phyloP scores from a whole-genome alignment of 768 basidiomycete species.

The Lactarius indigo region DNA sequence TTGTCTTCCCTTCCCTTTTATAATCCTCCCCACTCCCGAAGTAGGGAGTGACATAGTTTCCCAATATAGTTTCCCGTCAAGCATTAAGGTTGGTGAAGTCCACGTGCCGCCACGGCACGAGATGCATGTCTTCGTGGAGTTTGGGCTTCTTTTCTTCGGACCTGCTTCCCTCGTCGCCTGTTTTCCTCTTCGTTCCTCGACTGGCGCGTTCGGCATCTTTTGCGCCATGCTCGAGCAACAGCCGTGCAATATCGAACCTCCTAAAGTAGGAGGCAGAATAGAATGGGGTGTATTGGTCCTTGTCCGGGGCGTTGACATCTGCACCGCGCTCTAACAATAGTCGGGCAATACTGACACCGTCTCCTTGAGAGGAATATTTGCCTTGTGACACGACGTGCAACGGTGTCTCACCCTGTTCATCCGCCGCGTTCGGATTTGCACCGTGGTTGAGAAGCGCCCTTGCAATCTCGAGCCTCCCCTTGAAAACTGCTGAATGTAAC shows the following conservation, averaged over 20 bases:
- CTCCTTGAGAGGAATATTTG: background rate
- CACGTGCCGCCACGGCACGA: no score
- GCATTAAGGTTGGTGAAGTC: no score
- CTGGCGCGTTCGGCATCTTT: background rate
- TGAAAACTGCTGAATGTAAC: no score
- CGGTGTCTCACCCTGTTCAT: background rate
- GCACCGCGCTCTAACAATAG: background rate
- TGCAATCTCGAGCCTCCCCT: no score
- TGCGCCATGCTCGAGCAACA: background rate
- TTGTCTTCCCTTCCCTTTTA: no score
- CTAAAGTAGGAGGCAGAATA: background rate
- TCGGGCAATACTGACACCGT: background rate
- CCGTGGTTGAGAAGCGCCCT: background rate
- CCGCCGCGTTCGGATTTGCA: background rate
- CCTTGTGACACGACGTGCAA: background rate
- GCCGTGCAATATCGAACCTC: background rate
- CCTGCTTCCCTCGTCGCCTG: no score
- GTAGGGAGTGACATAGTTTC: no score
- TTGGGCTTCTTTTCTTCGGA: no score
- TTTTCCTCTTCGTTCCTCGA: no score
- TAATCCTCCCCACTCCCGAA: no score
- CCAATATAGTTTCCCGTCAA: no score
- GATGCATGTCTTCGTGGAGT: no score
- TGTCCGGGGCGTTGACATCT: background rate
- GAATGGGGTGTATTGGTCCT: background rate